Conservation (phyloP, 495 filamentous ascomycete species). For the Aspergillus cavernicola region DNA sequence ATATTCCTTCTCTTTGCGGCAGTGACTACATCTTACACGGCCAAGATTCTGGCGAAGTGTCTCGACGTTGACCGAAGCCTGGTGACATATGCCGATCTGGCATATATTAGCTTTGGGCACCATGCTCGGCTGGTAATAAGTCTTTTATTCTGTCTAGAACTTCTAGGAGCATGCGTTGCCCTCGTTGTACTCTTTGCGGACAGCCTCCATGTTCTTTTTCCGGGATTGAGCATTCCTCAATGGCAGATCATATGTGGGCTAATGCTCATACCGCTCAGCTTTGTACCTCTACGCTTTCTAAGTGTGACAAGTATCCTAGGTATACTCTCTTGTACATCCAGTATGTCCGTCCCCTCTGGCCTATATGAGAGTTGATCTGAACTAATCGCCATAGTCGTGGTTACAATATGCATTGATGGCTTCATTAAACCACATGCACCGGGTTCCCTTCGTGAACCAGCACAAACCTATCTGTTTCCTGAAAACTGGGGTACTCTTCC, state of each 20-base stretch:
- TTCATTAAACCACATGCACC: slow-evolving; percentile 74
- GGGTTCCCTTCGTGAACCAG: slow-evolving; percentile 82
- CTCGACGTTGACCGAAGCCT: slow-evolving; percentile 78
- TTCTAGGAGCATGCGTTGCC: slow-evolving; percentile 85
- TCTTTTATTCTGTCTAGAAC: slow-evolving; percentile 81
- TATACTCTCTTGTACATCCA: slow-evolving; percentile 80
- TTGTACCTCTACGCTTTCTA: slow-evolving; percentile 77
- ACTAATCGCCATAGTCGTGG: slow-evolving; percentile 56
- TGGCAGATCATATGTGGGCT: slow-evolving; percentile 89
- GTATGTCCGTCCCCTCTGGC: slow-evolving; percentile 48
- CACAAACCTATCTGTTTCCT: slow-evolving; percentile 69
- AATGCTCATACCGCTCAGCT: slow-evolving; percentile 77
- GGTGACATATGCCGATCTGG: slow-evolving; percentile 89
- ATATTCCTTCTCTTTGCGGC: slow-evolving; percentile 70
- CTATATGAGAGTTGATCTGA: not conserved
- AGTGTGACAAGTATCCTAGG: slow-evolving; percentile 90
- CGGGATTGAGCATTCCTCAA: slow-evolving; percentile 61
- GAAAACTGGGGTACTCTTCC: slow-evolving; percentile 84
- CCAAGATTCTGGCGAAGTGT: slow-evolving; percentile 80
- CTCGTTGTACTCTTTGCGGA: slow-evolving; percentile 93
- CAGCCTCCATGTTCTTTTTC: slow-evolving; percentile 75
- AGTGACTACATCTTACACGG: slow-evolving; percentile 77
- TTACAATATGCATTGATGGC: slow-evolving; percentile 79
- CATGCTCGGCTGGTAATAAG: slow-evolving; percentile 76
- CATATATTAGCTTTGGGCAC: slow-evolving; percentile 87